These are phyloP conservation scores for Sclerotinia spermophila DNA, from an alignment of 2,329 filamentous ascomycete species.

Conservation along the genomic window DNA sequence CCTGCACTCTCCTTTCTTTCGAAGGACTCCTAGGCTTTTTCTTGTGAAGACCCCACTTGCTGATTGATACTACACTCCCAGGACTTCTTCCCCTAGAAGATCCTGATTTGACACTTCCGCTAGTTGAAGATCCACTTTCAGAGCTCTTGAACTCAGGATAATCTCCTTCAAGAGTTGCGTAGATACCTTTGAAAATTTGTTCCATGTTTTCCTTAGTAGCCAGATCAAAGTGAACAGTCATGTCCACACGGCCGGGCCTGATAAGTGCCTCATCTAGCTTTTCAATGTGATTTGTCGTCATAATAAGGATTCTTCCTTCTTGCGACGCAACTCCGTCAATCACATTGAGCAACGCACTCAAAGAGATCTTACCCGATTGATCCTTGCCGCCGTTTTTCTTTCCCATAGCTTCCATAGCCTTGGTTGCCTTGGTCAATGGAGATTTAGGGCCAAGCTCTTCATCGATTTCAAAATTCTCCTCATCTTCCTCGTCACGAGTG, in stretches of 20 bases:
- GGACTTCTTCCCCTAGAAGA: slow-evolving; percentile 45
- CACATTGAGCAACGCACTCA: slow-evolving; percentile 64
- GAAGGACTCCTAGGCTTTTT: slow-evolving; percentile 34
- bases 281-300: slow-evolving; percentile 66
- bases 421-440: background rate
- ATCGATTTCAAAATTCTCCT: slow-evolving; percentile 9
- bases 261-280: slow-evolving; percentile 59
- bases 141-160: slow-evolving; percentile 12
- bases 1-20: background rate
- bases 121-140: background rate
- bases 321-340: slow-evolving; percentile 66
- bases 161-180: slow-evolving; percentile 40
- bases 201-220: slow-evolving; percentile 31
- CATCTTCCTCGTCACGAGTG: slow-evolving; percentile 27
- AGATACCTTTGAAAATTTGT: slow-evolving; percentile 36
- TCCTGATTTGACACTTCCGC: slow-evolving; percentile 41
- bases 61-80: slow-evolving; percentile 25
- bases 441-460: background rate
- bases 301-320: slow-evolving; percentile 65
- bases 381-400: slow-evolving; percentile 40
- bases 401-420: background rate
- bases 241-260: slow-evolving; percentile 59
- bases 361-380: slow-evolving; percentile 43
- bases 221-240: slow-evolving; percentile 52
- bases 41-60: background rate